Evolutionary conservation across 495 filamentous ascomycete species (phyloP).

Genomic region (Pyrenula aspistea): DNA sequence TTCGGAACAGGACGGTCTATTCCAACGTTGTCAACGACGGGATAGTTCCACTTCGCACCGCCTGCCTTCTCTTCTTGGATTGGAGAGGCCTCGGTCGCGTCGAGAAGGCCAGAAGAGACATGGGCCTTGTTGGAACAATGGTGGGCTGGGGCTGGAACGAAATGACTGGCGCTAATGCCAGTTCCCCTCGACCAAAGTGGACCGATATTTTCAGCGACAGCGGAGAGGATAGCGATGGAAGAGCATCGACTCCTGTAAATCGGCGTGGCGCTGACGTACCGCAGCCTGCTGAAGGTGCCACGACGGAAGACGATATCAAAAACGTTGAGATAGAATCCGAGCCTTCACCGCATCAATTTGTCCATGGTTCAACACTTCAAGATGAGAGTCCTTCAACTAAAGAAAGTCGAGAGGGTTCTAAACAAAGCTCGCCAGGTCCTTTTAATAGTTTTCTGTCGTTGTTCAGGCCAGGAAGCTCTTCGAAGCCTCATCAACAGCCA

Average conservation of each 20-base stretch:
- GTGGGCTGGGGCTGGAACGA: constrained; percentile 93
- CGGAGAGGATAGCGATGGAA: constrained; percentile 19
- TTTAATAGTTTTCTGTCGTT: constrained; percentile 54
- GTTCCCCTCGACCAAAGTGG: constrained; percentile 28
- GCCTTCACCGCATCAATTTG: not conserved
- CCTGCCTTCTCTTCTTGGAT: constrained; percentile 91
- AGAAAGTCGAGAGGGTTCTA: constrained; percentile 10
- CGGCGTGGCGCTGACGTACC: constrained; percentile 30
- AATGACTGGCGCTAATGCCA: constrained; percentile 69
- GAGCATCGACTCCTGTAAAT: constrained; percentile 3
- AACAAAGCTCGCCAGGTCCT: constrained; percentile 27
- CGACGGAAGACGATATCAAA: constrained; percentile 36
- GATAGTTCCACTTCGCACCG: constrained; percentile 88
- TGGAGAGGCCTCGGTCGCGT: constrained; percentile 90
- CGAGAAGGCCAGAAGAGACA: constrained; percentile 87
- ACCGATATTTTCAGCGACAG: constrained; percentile 17
- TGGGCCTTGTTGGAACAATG: constrained; percentile 80
- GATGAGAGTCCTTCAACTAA: constrained; percentile 10
- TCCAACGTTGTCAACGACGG: constrained; percentile 98
- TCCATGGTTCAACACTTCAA: not conserved
- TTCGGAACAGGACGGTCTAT: constrained; percentile 85
- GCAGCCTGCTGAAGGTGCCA: constrained; percentile 42
- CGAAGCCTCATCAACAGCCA: constrained; percentile 11
- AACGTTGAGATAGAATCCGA: constrained; percentile 7
- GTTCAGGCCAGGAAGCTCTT: constrained; percentile 34